Base-by-base conservation (phyloP, 768 basidiomycete species). In the Leccinum aurantiacum region DNA sequence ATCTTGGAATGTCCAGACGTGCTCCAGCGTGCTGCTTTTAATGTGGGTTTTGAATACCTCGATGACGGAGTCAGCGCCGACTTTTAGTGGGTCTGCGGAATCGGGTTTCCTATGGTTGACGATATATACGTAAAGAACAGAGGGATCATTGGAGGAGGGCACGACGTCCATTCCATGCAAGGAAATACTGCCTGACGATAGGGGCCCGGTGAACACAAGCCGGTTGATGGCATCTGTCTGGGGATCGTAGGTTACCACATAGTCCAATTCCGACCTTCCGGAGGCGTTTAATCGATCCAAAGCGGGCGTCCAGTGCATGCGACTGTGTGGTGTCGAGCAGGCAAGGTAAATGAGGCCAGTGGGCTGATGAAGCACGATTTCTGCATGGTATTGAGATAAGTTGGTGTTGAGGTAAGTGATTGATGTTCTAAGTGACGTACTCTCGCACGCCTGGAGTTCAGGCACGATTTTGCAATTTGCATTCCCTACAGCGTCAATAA, bases 111-210 rank as follows among this genome's bases (percentile, higher is more conserved):
- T 83, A 69, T 91, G 89, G 68, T 91, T 91, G 63, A 91, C 76
- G n/a, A 88, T 75, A 65, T 89, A 90, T 15, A 90, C 75, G 62
- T 81, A 88, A 9, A 89, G 78, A 51, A 79, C 71, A 11, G 76
- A 71, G 4, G 82, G 76, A 57, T 86, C 73, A 3, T 75, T 63
- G 1, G 74, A 64, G 7, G 86, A 85, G 1, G 80, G 76, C 9
- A 88, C 85, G 22, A 89, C 80, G 58, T 89, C 89, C 81, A 91
- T 82, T 15, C 88, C 88, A 58, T 89, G 87, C 11, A 84, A 65
- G 19, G 82, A 81, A 52, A 88, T 73, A 7, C 82, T 82, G 14
- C 73, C 72, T 1, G 59, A 56, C 6, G 72, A 66, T 24, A 73
- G 64, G 63, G 78, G 82, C 49, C 77, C 76, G 1, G 69, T 63